Conservation (phyloP, 164 flowering plant genomes). For the Liquidambar formosana region DNA sequence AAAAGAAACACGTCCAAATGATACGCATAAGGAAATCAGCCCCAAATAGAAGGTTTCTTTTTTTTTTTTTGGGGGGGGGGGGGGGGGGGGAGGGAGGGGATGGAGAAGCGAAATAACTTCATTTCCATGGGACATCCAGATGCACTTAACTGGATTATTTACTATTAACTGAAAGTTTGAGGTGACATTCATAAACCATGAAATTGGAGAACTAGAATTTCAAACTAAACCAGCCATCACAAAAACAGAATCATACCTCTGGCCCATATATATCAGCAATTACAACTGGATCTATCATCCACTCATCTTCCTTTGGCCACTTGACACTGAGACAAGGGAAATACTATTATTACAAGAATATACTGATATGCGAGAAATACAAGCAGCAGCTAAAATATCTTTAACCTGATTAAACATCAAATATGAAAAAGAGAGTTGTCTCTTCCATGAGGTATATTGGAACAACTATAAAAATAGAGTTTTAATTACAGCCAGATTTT, state of each 20-base stretch:
- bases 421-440: not conserved
- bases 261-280: constrained; percentile 84
- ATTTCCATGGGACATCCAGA: too few species aligned
- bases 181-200: not conserved
- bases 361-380: not conserved
- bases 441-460: not conserved
- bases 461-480: not conserved
- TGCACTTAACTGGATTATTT: too few species aligned
- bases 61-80: too few species aligned
- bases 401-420: constrained; percentile 1
- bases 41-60: too few species aligned
- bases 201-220: not conserved
- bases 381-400: not conserved
- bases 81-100: too few species aligned
- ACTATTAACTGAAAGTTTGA: too few species aligned
- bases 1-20: not conserved
- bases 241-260: constrained; percentile 49
- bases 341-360: constrained; percentile 1
- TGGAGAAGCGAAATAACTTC: too few species aligned
- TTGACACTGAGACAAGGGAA: constrained; percentile 54
- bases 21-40: too few species aligned
- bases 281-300: constrained; percentile 84
- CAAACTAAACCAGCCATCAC: not conserved
- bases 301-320: constrained; percentile 64
- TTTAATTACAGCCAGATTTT: too few species aligned